Percentiles rank a stretch among this genome's conserved stretches.
phyloP scores from a whole-genome alignment of 176 grass and related monocot species.

The Chloris gayana region DNA sequence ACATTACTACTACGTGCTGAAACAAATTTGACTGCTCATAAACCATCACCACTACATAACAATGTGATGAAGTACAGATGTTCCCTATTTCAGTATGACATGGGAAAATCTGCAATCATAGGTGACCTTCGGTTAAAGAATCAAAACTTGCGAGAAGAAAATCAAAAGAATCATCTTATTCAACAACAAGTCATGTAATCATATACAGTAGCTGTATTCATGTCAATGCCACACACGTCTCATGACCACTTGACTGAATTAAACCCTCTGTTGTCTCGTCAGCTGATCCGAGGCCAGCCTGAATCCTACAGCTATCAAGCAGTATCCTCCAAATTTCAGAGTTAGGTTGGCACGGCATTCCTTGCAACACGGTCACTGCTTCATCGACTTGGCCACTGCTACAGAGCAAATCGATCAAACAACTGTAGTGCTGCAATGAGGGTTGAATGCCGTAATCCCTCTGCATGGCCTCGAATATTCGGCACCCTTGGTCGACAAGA shows the following conservation, averaged over 20 bases:
- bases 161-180: conserved; percentile 19
- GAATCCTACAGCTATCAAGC: conserved; percentile 41
- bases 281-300: conserved; percentile 36
- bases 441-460: conserved; percentile 30
- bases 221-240: not conserved
- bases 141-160: not conserved
- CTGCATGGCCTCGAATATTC: conserved; percentile 44
- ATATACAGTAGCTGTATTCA: not conserved
- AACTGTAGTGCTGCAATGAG: conserved; percentile 44
- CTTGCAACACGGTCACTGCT: conserved; percentile 25
- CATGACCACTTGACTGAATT: not conserved
- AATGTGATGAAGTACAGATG: not conserved
- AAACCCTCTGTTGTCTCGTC: conserved; percentile 8
- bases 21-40: not conserved
- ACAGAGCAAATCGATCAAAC: conserved; percentile 56
- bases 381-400: conserved; percentile 35
- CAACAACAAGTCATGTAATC: not conserved
- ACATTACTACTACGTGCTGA: not conserved
- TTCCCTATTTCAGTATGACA: not conserved
- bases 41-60: not conserved
- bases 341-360: conserved; percentile 49
- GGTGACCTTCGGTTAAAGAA: not conserved
- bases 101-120: not conserved
- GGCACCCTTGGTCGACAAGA: conserved; percentile 37
- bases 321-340: conserved; percentile 50